Percentiles rank a stretch among this genome's conserved stretches.
These are phyloP conservation scores for Bipolaris cookei DNA, from an alignment of 2,329 filamentous ascomycete species.

Conservation along the genomic window DNA sequence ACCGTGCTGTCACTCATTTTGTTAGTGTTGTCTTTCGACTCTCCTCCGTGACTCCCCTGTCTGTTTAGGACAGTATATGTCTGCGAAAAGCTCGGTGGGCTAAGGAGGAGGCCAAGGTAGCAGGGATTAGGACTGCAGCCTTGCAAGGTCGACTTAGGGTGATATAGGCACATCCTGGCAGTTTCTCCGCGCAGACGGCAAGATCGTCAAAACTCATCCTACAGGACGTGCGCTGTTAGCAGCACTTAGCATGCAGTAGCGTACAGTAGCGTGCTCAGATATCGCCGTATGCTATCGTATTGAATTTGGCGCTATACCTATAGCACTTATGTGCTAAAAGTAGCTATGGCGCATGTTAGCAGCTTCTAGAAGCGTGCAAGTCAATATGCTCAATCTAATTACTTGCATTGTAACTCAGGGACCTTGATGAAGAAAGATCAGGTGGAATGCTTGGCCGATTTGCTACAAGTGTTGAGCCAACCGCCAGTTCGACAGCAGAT, in stretches of 20 bases:
- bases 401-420: constrained; percentile 45
- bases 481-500: constrained; percentile 61
- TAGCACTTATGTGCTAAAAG: not conserved
- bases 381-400: not conserved
- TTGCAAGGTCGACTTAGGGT: not conserved
- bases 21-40: not conserved
- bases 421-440: constrained; percentile 84
- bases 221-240: no score
- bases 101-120: no score
- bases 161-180: not conserved
- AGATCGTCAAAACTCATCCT: no score
- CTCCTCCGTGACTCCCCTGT: constrained; percentile 14
- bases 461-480: constrained; percentile 68
- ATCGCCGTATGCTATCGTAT: no score
- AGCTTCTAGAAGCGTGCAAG: not conserved
- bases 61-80: constrained; percentile 6
- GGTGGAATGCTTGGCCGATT: constrained; percentile 88
- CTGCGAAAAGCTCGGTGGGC: not conserved
- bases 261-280: no score
- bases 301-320: no score
- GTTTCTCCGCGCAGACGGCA: not conserved
- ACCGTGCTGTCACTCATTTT: no score
- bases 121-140: not conserved
- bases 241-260: no score
- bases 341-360: not conserved